A percentile compares a stretch with the other conserved stretches of the same genome.
These are phyloP conservation scores for Fraxinus sp. DNA, from an alignment of 305 asterid species.

Conservation along the genomic window DNA sequence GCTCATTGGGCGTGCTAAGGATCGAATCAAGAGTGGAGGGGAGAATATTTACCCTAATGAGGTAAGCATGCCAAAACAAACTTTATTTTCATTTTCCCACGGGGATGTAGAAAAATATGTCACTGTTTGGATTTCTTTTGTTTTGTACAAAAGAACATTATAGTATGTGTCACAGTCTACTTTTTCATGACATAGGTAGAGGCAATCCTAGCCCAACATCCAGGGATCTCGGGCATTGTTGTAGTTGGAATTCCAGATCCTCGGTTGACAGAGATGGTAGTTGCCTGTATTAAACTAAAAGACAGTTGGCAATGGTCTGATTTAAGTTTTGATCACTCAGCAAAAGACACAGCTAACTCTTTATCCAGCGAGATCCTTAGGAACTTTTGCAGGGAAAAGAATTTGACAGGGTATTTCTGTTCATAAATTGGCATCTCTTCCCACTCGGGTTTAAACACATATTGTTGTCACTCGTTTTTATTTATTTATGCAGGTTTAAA, in stretches of 20 bases:
- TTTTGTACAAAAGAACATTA: neutral
- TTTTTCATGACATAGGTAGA: constrained; percentile 56
- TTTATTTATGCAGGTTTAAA: constrained; percentile 56
- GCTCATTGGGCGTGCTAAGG: constrained; percentile 81
- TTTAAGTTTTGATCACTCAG: constrained; percentile 25
- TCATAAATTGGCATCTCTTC: neutral
- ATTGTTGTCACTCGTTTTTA: neutral
- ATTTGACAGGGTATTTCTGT: constrained; percentile 57
- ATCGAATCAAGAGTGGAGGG: constrained; percentile 88
- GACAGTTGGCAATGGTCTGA: constrained; percentile 73
- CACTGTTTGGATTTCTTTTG: neutral
- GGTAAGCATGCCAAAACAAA: constrained; percentile 34
- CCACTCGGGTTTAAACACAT: neutral
- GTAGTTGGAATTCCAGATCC: constrained; percentile 76
- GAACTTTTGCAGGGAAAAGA: constrained; percentile 59
- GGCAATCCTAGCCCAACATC: constrained; percentile 63
- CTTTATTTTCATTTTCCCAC: neutral
- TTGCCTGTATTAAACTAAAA: constrained; percentile 60
- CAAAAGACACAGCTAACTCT: constrained; percentile 23
- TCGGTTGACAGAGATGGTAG: constrained; percentile 73
- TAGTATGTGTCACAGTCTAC: neutral
- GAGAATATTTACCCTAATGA: constrained; percentile 88
- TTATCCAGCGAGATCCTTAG: constrained; percentile 57
- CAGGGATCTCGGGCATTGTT: constrained; percentile 53
- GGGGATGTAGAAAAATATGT: neutral